Percentiles rank a stretch among this genome's conserved stretches.
Conservation (phyloP, 139 green algal species). For the Chlamydomonas incerta region DNA sequence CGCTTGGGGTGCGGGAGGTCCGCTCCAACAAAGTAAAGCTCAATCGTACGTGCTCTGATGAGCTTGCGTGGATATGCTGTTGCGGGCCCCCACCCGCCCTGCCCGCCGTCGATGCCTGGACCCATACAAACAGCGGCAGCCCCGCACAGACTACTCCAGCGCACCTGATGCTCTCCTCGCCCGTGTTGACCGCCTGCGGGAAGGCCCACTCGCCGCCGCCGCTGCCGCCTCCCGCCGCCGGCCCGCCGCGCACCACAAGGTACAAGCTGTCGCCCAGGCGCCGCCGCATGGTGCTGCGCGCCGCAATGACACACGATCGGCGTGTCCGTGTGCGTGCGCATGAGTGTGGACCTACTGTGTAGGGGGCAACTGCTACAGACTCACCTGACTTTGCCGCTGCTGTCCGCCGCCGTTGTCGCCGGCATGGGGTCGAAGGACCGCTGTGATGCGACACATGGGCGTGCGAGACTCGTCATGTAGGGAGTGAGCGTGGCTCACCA, state of each 20-base stretch:
- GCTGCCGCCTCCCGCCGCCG: neutral
- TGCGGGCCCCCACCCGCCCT: no score
- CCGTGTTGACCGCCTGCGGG: conserved; percentile 15
- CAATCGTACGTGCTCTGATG: no score
- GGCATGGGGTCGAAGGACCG: conserved; percentile 35
- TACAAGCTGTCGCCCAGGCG: conserved; percentile 39
- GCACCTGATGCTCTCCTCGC: conserved; percentile 48
- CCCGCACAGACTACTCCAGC: neutral
- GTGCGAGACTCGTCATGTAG: no score
- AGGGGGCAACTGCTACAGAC: neutral
- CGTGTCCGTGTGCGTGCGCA: no score
- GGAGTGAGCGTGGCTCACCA: no score
- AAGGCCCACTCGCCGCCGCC: conserved; percentile 35
- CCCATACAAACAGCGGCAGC: neutral
- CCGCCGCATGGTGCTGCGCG: conserved; percentile 47
- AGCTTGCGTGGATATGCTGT: no score
- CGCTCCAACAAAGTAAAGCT: no score
- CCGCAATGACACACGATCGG: neutral
- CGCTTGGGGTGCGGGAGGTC: neutral
- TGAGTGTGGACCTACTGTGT: no score
- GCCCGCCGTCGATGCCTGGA: no score
- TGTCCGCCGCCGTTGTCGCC: conserved; percentile 13
- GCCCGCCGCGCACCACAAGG: conserved; percentile 38
- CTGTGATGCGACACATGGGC: neutral
- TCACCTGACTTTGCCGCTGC: conserved; percentile 3